phyloP scores from a whole-genome alignment of 2,329 filamentous ascomycete genomes.

The Colletotrichum sp. region DNA sequence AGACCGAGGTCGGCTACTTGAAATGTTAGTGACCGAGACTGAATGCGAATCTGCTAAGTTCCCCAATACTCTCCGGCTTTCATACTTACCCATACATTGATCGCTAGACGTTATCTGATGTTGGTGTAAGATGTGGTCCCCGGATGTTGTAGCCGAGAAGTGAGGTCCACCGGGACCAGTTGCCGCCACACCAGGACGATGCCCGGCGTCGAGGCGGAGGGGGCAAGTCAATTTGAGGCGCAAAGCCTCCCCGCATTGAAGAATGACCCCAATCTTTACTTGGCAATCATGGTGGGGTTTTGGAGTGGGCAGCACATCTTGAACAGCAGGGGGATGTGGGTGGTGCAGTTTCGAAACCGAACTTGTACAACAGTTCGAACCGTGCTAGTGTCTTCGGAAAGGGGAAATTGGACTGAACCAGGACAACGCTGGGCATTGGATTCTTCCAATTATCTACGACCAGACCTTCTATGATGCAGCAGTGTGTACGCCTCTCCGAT shows the following conservation, averaged over 20 bases:
- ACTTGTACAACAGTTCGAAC: background rate
- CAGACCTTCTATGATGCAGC: background rate
- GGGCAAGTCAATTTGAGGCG: background rate
- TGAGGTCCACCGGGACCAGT: background rate
- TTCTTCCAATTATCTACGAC: background rate
- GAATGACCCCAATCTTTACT: background rate
- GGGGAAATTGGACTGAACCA: background rate
- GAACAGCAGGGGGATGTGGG: background rate
- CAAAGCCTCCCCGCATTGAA: background rate
- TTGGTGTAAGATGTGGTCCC: background rate
- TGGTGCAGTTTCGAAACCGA: background rate
- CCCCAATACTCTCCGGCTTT: accelerated
- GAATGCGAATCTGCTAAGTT: background rate
- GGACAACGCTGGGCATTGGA: background rate
- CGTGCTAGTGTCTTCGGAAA: background rate
- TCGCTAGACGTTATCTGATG: background rate
- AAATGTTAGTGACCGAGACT: background rate
- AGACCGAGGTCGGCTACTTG: background rate
- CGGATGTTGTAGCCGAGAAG: background rate
- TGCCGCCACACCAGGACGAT: background rate
- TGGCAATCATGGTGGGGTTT: background rate
- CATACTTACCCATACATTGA: background rate
- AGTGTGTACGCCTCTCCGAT: background rate
- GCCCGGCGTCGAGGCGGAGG: background rate
- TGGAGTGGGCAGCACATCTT: background rate